phyloP scores from a whole-genome alignment of 116 monocot genomes.

The Dioscorea cayenensis region DNA sequence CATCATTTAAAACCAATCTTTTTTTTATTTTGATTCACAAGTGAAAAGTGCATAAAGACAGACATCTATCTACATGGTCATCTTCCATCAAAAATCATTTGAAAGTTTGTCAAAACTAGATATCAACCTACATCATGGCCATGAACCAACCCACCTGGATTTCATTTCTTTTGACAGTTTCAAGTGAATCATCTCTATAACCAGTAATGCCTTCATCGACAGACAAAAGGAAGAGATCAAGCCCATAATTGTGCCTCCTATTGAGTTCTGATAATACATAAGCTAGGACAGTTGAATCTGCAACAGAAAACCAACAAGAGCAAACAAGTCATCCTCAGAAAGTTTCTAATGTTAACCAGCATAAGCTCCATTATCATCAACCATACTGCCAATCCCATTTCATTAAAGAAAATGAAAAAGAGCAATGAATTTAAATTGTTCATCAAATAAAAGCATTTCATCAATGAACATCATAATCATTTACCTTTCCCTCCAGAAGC shows the following conservation, averaged over 20 bases:
- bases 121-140: too few species aligned
- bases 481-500: conserved; percentile 99
- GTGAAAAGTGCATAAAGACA: too few species aligned
- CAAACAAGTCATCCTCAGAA: not conserved
- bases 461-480: not conserved
- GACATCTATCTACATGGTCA: too few species aligned
- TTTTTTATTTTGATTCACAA: too few species aligned
- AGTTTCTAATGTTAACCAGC: too few species aligned
- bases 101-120: too few species aligned
- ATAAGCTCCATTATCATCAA: too few species aligned
- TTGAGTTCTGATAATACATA: conserved; percentile 93
- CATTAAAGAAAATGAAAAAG: too few species aligned
- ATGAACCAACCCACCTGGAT: conserved; percentile 47
- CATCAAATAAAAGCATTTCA: not conserved
- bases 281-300: conserved; percentile 99
- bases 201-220: conserved; percentile 99
- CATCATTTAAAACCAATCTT: too few species aligned
- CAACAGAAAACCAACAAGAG: conserved; percentile 15
- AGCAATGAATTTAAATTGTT: not conserved
- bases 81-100: too few species aligned
- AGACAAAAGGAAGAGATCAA: conserved; percentile 92
- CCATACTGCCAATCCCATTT: too few species aligned
- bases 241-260: conserved; percentile 62
- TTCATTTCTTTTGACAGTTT: conserved; percentile 99
- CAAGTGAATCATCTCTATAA: conserved; percentile 95